phyloP scores from a whole-genome alignment of 306 rosid genomes.

The Cucurbita ficifolia region DNA sequence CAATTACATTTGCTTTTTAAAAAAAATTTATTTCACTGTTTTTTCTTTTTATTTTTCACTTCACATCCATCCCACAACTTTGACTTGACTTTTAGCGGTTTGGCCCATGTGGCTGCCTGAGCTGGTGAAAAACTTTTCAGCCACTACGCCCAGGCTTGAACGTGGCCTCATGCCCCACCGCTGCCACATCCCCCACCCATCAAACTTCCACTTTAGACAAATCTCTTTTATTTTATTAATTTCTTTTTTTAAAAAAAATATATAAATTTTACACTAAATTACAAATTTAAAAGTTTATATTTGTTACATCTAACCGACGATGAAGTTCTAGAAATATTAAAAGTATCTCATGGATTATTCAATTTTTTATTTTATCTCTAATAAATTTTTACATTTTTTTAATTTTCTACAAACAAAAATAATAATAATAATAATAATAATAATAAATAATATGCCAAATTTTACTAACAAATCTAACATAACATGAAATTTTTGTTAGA shows the following conservation, averaged over 20 bases:
- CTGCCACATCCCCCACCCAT: not conserved
- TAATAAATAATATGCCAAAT: no score
- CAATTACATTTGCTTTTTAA: not conserved
- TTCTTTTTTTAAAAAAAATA: not conserved
- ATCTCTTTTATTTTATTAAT: not conserved
- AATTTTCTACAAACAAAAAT: no score
- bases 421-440: no score
- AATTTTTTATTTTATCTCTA: no score
- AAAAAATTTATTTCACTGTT: not conserved
- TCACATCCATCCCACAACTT: not conserved
- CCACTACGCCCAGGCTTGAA: not conserved
- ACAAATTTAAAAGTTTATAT: no score
- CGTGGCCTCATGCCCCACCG: not conserved
- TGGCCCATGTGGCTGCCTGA: not conserved
- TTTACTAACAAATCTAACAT: no score
- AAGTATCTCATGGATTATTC: no score
- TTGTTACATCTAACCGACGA: no score
- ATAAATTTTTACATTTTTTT: no score
- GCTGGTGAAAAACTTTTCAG: not conserved
- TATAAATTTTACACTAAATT: no score
- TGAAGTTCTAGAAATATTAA: no score
- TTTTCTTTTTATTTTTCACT: not conserved
- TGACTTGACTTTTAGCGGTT: constrained; percentile 4
- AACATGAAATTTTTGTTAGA: not conserved
- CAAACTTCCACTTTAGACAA: not conserved